Evolutionary conservation across 176 grass and related monocot species (phyloP).

Genomic region (Avena sativa): DNA sequence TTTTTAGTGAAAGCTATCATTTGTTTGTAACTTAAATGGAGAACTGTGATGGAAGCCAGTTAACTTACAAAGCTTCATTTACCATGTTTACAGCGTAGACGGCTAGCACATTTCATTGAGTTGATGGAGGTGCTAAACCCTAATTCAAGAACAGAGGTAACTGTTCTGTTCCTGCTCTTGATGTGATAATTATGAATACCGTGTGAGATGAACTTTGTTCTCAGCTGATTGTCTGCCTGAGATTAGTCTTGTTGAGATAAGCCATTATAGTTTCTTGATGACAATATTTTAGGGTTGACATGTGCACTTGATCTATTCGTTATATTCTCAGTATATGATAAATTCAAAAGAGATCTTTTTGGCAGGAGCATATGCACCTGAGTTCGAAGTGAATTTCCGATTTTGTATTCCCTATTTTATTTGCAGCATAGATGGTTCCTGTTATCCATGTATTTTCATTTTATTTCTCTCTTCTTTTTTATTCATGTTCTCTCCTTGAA

Average conservation of each 20-base stretch:
- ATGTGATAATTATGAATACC: slow-evolving; percentile 29
- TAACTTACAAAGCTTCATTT: slow-evolving; percentile 39
- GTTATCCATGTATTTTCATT: slow-evolving; percentile 2
- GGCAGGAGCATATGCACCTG: too few species aligned
- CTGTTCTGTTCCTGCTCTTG: slow-evolving; percentile 16
- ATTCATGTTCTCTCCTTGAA: slow-evolving; percentile 33
- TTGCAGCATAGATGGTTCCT: slow-evolving; percentile 23
- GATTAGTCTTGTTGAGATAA: background rate
- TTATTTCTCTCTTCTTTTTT: slow-evolving; percentile 1
- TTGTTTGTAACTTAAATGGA: background rate
- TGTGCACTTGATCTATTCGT: slow-evolving; percentile 19
- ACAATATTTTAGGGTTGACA: slow-evolving; percentile 6
- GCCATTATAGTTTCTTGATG: slow-evolving; percentile 19
- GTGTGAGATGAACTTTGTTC: slow-evolving; percentile 35
- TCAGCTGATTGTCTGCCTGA: background rate
- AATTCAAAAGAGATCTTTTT: background rate
- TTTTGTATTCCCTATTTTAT: slow-evolving; percentile 29
- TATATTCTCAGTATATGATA: background rate
- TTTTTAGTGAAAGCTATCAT: slow-evolving; percentile 18
- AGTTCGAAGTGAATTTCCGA: too few species aligned
- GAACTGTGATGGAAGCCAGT: slow-evolving; percentile 10
- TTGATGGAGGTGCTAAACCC: slow-evolving; percentile 92
- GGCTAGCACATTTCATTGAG: slow-evolving; percentile 85
- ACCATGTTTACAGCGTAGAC: slow-evolving; percentile 70
- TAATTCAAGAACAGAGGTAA: slow-evolving; percentile 72